Base-by-base conservation (phyloP, 176 grass and related monocot species). In the Oryza nivara region DNA sequence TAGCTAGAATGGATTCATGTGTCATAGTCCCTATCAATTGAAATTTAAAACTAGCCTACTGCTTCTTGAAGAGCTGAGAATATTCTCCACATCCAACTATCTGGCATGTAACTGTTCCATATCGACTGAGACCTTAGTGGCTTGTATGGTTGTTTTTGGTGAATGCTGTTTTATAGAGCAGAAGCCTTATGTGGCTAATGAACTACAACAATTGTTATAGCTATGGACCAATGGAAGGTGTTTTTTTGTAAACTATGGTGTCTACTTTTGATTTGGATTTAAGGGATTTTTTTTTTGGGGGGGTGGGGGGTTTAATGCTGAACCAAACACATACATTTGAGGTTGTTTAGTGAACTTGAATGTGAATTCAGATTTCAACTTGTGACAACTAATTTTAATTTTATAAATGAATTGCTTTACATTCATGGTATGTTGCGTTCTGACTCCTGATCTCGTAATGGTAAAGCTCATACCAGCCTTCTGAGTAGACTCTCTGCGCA, bases 81-180 rank as follows among this genome's bases (percentile, higher is more conserved):
- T 47, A 28, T 51, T 51, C n/a, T 64, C 2, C 6, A 44, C 44
- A 66, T 83, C 68, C 47, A 71, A 40, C 47, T 73, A 41, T 6
- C 19, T 38, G 67, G 12, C 81, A 67, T 3, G 28, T 66, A 65
- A 30, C 52, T 7, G 6, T 54, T 45, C 38, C 70, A n/a, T 26
- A 64, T 73, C 0, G 9, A 56, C 63, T 12, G 47, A 52, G 30
- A 58, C n/a, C 25, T 22, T 16, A 4, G 11, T 79, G 67, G 67
- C 41, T 79, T 71, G 22, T 64, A 34, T 64, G 23, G 11, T 61
- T 77, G 6, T 61, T 78, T 85, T 71, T 51, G 30, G 40, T 85
- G 38, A 7, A 64, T 6, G 46, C 38, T 70, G 67, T 70, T 63
- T 64, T 56, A 13, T 45, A 10, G 46, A 23, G 26, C 7, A 79